Evolutionary conservation across 176 grass and related monocot genomes (phyloP), one percentile per base, ranked within the genome.

Genomic region (Carex littledalei): DNA sequence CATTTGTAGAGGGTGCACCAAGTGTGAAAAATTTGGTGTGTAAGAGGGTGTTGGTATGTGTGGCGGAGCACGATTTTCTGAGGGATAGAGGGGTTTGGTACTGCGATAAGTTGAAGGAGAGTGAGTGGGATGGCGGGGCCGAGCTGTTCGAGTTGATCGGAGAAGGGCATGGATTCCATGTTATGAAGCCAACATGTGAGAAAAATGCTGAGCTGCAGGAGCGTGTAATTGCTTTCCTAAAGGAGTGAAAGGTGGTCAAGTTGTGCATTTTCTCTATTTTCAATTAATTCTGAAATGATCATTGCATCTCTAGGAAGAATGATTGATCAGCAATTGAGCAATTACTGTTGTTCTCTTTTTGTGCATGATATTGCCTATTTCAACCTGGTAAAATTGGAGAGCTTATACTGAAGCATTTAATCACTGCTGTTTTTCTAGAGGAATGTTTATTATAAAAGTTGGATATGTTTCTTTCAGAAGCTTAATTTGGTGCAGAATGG

Each of bases 71-170:
- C 75, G 94, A 97, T 31, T 35, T 56, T 0, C 86, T 95, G 70
- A 81, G 89, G n/a, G 92, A 97, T 83, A 85, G 94, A 84, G 94
- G 92, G 41, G 81, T 88, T 60, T 91, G 91, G 87, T 97, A 97
- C 82, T 91, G 65, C 82, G 92, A 94, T 85, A 75, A 57, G 37
- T 85, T 97, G 62, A 97, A 81, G 87, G 85, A 69, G 31, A 85
- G 85, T 75, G 87, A 86, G 1, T 92, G 90, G 88, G 67, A 58
- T 31, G 92, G 90, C 29, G 86, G 87, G 84, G 92, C 84, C 41
- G 90, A 88, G 84, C 66, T 97, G 75, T 80, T 89, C 45, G 92
- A 91, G 87, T 89, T 90, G 83, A 4, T 37, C 21, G 92, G 87
- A 43, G 88, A 89, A 80, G 85, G 65, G 0, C 92, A 97, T 49